Conservation (phyloP, 495 filamentous ascomycete species). For the Neurospora tetraspora region DNA sequence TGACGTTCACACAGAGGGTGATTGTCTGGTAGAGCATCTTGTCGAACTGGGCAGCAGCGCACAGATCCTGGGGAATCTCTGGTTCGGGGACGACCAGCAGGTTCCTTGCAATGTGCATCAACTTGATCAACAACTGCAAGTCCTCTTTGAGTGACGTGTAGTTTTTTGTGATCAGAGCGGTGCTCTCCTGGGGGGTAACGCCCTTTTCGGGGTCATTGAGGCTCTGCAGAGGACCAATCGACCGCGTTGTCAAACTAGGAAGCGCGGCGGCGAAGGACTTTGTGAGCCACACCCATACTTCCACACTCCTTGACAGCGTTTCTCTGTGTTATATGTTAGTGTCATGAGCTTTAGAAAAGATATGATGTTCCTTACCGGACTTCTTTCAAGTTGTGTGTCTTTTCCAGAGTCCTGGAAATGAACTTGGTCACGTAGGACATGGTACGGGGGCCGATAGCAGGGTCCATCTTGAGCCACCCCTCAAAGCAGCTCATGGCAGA, state of each 20-base stretch:
- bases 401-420: slow-evolving; percentile 41
- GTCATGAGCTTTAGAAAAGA: neutral
- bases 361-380: slow-evolving; percentile 33
- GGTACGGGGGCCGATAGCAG: slow-evolving; percentile 37
- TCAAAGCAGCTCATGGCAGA: slow-evolving; percentile 44
- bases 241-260: slow-evolving; percentile 25
- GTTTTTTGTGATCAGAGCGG: slow-evolving; percentile 69
- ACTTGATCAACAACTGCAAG: slow-evolving; percentile 71
- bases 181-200: slow-evolving; percentile 47
- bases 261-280: slow-evolving; percentile 29
- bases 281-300: slow-evolving; percentile 61
- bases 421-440: slow-evolving; percentile 39
- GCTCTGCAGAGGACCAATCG: slow-evolving; percentile 25
- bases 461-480: slow-evolving; percentile 41
- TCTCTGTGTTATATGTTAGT: slow-evolving; percentile 29
- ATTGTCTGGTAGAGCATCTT: slow-evolving; percentile 75
- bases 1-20: slow-evolving; percentile 75
- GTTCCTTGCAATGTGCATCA: slow-evolving; percentile 78
- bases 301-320: slow-evolving; percentile 45
- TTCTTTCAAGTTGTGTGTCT: slow-evolving; percentile 40
- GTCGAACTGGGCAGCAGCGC: slow-evolving; percentile 66
- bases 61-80: slow-evolving; percentile 77
- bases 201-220: slow-evolving; percentile 36
- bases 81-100: slow-evolving; percentile 62
- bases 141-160: slow-evolving; percentile 67